Conservation (phyloP, 2,329 filamentous ascomycete species). For the Colletotrichum filicis region DNA sequence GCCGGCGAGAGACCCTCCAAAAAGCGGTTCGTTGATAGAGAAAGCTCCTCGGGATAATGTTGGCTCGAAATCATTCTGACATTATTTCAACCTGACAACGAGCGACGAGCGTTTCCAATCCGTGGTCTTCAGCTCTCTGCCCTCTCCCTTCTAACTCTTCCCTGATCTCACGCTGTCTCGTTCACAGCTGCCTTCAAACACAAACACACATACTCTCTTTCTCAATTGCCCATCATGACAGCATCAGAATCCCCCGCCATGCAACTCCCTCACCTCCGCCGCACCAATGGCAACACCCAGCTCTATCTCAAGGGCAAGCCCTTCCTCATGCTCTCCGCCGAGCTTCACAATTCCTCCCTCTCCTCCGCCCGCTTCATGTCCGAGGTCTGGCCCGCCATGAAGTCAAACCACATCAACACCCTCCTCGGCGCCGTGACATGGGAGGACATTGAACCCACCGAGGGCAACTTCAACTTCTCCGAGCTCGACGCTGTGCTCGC, state of each 20-base stretch:
- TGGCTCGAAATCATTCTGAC: constrained; percentile 9
- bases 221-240: constrained; percentile 17
- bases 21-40: background rate
- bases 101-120: background rate
- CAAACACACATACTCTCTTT: too few relatives aligned
- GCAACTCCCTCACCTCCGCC: constrained; percentile 36
- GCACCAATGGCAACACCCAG: constrained; percentile 43
- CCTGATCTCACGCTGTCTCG: background rate
- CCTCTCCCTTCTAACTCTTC: background rate
- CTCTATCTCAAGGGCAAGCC: constrained; percentile 51
- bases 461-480: constrained; percentile 47
- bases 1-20: background rate
- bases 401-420: constrained; percentile 47
- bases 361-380: constrained; percentile 47
- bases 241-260: constrained; percentile 7
- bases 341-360: constrained; percentile 51
- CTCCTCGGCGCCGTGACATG: constrained; percentile 49
- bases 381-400: constrained; percentile 45
- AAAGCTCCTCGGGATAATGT: background rate
- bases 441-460: constrained; percentile 50
- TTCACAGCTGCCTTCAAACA: background rate
- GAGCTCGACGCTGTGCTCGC: constrained; percentile 47
- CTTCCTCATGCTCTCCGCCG: constrained; percentile 47
- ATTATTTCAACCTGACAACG: constrained; percentile 16
- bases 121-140: background rate